Evolutionary conservation across 148 eudicot species (phyloP).

Genomic region (Cornus florida): DNA sequence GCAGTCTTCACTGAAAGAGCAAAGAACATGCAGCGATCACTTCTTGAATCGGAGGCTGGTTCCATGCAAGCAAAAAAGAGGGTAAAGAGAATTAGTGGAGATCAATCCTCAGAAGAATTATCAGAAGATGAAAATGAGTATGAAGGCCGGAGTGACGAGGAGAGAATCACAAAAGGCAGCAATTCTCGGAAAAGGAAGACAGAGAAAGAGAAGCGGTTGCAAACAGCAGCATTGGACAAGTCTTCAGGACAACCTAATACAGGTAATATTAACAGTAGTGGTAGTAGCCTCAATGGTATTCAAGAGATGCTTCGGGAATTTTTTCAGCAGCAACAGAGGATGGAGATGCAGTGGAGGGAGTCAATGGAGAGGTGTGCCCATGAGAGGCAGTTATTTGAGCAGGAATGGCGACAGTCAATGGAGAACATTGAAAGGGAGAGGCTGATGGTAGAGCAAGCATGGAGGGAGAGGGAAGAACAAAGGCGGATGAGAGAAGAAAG

Average conservation of each 20-base stretch:
- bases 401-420: conserved; percentile 52
- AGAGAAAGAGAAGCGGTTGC: conserved; percentile 16
- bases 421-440: conserved; percentile 53
- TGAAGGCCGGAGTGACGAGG: conserved; percentile 18
- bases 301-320: conserved; percentile 43
- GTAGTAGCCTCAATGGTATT: conserved; percentile 17
- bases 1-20: conserved; percentile 36
- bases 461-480: conserved; percentile 56
- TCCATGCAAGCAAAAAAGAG: conserved; percentile 28
- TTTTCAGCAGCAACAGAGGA: conserved; percentile 43
- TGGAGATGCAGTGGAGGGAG: conserved; percentile 55
- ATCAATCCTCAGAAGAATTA: conserved; percentile 29
- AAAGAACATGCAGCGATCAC: conserved; percentile 19
- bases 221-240: conserved; percentile 8
- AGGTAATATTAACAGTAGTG: background rate
- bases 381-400: conserved; percentile 48
- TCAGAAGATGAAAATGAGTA: conserved; percentile 35
- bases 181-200: conserved; percentile 24
- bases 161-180: conserved; percentile 1
- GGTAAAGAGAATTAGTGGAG: conserved; percentile 18
- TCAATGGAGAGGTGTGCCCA: conserved; percentile 38
- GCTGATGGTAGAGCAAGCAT: conserved; percentile 37
- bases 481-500: conserved; percentile 43
- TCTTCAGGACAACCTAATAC: conserved; percentile 12
- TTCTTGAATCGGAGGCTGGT: conserved; percentile 23